Evolutionary conservation across 2,329 filamentous ascomycete genomes (phyloP).

Genomic region (Metarhizium guizhouense): DNA sequence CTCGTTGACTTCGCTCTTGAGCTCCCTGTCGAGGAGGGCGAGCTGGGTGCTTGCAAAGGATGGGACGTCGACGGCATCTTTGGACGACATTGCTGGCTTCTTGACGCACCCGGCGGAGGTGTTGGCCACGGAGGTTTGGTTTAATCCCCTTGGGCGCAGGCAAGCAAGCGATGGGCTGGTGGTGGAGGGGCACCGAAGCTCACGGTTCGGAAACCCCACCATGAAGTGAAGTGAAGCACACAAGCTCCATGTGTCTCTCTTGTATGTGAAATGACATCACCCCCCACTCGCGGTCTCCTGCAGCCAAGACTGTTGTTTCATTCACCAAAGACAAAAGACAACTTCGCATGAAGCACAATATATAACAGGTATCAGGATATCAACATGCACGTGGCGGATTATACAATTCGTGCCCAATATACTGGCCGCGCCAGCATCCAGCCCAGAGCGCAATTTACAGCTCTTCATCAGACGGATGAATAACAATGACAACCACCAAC

Average conservation of each 20-base stretch:
- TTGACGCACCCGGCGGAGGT: not conserved
- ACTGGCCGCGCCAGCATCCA: not conserved
- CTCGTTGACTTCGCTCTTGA: conserved; percentile 62
- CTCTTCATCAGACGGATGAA: conserved; percentile 29
- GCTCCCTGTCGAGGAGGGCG: conserved; percentile 59
- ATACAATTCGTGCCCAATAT: no score
- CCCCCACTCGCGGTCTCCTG: no score
- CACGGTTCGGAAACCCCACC: no score
- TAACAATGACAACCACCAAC: conserved; percentile 49
- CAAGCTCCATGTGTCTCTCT: no score
- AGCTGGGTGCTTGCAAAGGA: conserved; percentile 65
- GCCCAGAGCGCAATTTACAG: conserved; percentile 5
- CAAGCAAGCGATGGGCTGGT: not conserved
- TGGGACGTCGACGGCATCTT: conserved; percentile 48
- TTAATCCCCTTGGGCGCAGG: not conserved
- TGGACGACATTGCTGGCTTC: conserved; percentile 22
- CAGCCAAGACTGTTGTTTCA: no score
- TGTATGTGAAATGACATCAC: no score
- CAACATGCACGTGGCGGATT: no score
- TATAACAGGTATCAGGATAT: no score
- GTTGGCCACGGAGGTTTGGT: not conserved
- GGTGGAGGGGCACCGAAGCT: no score
- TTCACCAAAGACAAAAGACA: no score
- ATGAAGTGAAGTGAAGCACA: no score
- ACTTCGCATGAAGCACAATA: no score